phyloP scores from a whole-genome alignment of 208 protist genomes.

The Leptomonas pyrrhocoris region DNA sequence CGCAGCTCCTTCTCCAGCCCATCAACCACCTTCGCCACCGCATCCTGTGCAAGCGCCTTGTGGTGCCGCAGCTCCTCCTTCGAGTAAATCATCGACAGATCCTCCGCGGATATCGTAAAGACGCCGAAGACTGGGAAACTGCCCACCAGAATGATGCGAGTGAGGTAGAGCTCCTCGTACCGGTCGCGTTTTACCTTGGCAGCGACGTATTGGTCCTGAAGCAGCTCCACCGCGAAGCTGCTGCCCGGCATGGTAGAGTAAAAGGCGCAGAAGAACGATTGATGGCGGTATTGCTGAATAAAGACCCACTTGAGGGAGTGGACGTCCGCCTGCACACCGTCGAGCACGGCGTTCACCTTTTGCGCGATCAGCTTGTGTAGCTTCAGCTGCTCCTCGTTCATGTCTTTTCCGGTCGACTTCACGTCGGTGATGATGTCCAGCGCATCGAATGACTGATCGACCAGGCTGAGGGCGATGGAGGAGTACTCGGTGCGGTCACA shows the following conservation, averaged over 20 bases:
- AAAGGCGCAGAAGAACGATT: slow-evolving; percentile 90
- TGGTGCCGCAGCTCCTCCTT: slow-evolving; percentile 88
- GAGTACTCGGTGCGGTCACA: slow-evolving; percentile 78
- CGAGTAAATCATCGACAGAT: slow-evolving; percentile 75
- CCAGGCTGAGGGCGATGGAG: slow-evolving; percentile 68
- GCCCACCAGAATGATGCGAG: slow-evolving; percentile 71
- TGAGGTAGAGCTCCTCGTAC: slow-evolving; percentile 89
- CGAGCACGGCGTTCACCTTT: slow-evolving; percentile 52
- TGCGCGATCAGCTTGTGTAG: slow-evolving; percentile 38
- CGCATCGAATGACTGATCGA: slow-evolving; percentile 84
- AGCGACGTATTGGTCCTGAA: slow-evolving; percentile 70
- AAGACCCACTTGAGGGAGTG: slow-evolving; percentile 72
- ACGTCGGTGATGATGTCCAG: slow-evolving; percentile 78
- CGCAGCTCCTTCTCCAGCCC: slow-evolving; percentile 74
- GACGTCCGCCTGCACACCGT: slow-evolving; percentile 49
- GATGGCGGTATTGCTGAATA: slow-evolving; percentile 88
- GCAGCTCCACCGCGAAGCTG: slow-evolving; percentile 59
- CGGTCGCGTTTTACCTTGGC: slow-evolving; percentile 73
- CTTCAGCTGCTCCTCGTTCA: slow-evolving; percentile 54
- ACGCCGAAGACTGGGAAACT: slow-evolving; percentile 80
- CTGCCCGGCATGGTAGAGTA: slow-evolving; percentile 61
- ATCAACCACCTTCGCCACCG: slow-evolving; percentile 58
- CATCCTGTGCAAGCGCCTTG: slow-evolving; percentile 66
- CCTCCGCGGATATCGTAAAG: slow-evolving; percentile 79
- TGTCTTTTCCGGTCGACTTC: slow-evolving; percentile 35